These are phyloP conservation scores for Huntiella savannae DNA, from an alignment of 2,329 filamentous ascomycete genomes.

Conservation along the genomic window DNA sequence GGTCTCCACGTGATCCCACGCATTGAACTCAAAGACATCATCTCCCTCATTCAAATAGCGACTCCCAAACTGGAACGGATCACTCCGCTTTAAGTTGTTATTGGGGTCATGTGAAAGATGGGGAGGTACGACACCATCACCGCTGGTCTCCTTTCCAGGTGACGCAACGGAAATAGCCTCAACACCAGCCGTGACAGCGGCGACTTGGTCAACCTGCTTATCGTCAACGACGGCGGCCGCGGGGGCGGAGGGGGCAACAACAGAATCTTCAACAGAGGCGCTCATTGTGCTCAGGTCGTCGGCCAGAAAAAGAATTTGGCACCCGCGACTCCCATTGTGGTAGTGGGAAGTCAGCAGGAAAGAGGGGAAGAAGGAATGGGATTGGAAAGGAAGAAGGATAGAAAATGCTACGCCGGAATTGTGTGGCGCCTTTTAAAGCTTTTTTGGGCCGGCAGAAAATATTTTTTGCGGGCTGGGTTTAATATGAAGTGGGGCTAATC, in stretches of 20 bases:
- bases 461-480: conserved; percentile 1
- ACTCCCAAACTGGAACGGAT: conserved; percentile 91
- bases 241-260: neutral
- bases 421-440: conserved; percentile 5
- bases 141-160: conserved; percentile 4
- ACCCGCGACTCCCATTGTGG: too few relatives aligned
- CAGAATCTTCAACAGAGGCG: conserved; percentile 9
- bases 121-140: conserved; percentile 23
- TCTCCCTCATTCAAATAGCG: conserved; percentile 68
- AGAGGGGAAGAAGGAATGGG: conserved; percentile 2
- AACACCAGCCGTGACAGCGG: neutral
- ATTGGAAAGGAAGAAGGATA: conserved; percentile 6
- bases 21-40: conserved; percentile 92
- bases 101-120: conserved; percentile 53
- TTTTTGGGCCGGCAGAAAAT: neutral
- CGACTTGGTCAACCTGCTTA: neutral
- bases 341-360: neutral
- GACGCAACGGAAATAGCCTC: neutral
- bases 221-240: conserved; percentile 4
- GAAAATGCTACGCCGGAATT: conserved; percentile 9
- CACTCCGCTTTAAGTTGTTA: conserved; percentile 65
- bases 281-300: conserved; percentile 9
- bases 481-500: conserved; percentile 4
- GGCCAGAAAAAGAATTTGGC: too few relatives aligned
- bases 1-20: conserved; percentile 94